Conservation (phyloP, 164 flowering plant species). For the Piper betle region DNA sequence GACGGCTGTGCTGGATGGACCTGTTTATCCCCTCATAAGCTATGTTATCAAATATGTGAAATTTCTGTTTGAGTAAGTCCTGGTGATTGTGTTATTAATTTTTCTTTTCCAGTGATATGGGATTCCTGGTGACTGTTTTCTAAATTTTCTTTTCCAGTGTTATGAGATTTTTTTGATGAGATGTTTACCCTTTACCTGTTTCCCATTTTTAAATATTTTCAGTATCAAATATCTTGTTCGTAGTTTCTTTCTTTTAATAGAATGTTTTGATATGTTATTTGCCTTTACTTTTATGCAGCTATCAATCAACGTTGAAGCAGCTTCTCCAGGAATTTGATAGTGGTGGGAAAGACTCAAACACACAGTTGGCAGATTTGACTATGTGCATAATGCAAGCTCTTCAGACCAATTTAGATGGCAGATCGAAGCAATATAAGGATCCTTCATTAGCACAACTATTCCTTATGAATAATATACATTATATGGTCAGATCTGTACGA, state of each 20-base stretch:
- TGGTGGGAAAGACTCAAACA: conserved; percentile 26
- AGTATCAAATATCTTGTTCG: not conserved
- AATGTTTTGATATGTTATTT: no score
- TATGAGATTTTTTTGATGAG: no score
- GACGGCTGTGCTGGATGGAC: conserved; percentile 90
- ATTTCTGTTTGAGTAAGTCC: conserved; percentile 82
- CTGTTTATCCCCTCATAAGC: conserved; percentile 96
- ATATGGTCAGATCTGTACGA: conserved; percentile 91
- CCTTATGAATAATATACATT: conserved; percentile 91
- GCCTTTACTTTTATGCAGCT: conserved; percentile 27
- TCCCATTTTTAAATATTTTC: no score
- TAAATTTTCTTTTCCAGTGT: not conserved
- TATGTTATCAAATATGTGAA: conserved; percentile 92
- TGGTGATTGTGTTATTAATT: not conserved
- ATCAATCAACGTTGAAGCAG: conserved; percentile 77
- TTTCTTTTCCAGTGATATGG: not conserved
- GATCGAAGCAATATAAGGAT: conserved; percentile 87
- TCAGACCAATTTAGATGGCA: conserved; percentile 78
- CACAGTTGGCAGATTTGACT: conserved; percentile 60
- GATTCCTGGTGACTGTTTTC: not conserved
- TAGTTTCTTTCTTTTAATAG: no score
- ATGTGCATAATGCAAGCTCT: conserved; percentile 84
- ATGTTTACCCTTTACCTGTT: no score
- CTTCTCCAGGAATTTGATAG: conserved; percentile 67
- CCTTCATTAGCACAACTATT: conserved; percentile 75